Evolutionary conservation across 2,329 filamentous ascomycete genomes (phyloP), one percentile per base, ranked within the genome.

Genomic region (Didymella glomerata): DNA sequence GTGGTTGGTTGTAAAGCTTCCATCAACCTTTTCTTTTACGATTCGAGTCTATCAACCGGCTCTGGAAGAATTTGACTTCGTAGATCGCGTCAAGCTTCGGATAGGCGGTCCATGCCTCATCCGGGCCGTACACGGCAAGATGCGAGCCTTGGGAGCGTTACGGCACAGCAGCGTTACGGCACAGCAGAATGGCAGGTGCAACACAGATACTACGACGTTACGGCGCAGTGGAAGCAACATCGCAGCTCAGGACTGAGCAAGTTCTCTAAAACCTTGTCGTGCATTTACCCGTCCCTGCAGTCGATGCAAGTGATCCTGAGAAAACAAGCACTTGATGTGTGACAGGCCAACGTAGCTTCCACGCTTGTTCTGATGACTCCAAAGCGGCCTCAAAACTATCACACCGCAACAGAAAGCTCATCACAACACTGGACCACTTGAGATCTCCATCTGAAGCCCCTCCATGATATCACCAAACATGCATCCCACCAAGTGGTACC

Each of bases 391-490:
- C 28, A 32, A 34, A 32, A 7, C 14, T 11, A 47, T 36, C 50
- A 46, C 38, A 45, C 22, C 46, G 46, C 25, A 32, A 41, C 2
- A 22, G 25, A 27, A 32, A 16, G 18, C 1, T 13, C 44, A 64
- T 64, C 50, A 57, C 60, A 54, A 54, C 54, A 50, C 40, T 34
- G 42, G 34, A 42, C 48, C 50, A 55, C 53, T 66, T 49, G 60
- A 36, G 38, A 30, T 56, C 36, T 30, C 34, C 22, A 38, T 32
- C 32, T 27, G 22, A 27, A 4, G 10, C 22, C 53, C 50, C 53
- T 60, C 40, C 32, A 61, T 54, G 58, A 54, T 66, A 67, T 64
- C 55, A 65, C 32, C 46, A 68, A 67, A 63, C 63, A 67, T 24
- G n/a, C 24, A 38, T 18, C 32, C 65, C 63, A 66, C 45, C 54